Conservation (phyloP, 371 early-diverging fungal genomes). For the Mortierella sp. region DNA sequence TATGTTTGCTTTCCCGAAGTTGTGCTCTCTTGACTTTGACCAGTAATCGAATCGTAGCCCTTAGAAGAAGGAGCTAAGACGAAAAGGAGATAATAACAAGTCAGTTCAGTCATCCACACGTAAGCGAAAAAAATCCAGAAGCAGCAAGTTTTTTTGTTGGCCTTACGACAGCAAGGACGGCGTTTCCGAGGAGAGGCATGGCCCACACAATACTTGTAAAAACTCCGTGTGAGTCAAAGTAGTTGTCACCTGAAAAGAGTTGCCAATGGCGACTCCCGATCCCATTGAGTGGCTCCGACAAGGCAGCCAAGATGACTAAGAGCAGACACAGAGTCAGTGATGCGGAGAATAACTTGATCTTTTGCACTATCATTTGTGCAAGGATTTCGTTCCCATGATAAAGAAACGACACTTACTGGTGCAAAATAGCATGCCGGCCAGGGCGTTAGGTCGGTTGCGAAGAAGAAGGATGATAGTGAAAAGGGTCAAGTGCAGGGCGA, state of each 20-base stretch:
- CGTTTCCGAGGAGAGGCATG: slow-evolving; percentile 29
- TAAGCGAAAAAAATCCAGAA: no score
- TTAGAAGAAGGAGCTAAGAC: slow-evolving; percentile 29
- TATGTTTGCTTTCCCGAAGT: slow-evolving; percentile 19
- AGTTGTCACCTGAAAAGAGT: slow-evolving; percentile 47
- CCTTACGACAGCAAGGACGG: slow-evolving; percentile 27
- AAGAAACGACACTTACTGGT: slow-evolving; percentile 23
- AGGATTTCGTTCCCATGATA: no score
- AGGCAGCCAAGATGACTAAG: slow-evolving; percentile 37
- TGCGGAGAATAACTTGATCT: not conserved
- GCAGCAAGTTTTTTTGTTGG: no score
- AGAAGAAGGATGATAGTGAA: slow-evolving; percentile 32
- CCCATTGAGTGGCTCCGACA: slow-evolving; percentile 50
- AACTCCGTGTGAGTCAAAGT: slow-evolving; percentile 51
- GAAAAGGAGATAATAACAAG: not conserved
- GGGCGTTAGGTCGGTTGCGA: slow-evolving; percentile 36
- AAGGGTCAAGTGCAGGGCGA: slow-evolving; percentile 30
- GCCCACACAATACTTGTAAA: slow-evolving; percentile 46
- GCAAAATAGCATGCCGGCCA: slow-evolving; percentile 36
- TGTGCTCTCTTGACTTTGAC: slow-evolving; percentile 40
- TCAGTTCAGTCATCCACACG: not conserved
- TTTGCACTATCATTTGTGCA: no score
- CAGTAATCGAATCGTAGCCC: slow-evolving; percentile 18
- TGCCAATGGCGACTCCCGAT: slow-evolving; percentile 48
- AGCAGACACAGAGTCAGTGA: not conserved